Percentiles rank a stretch among this genome's conserved stretches.
These are phyloP conservation scores for Talaromyces sp. DNA, from an alignment of 2,329 filamentous ascomycete species.

Conservation along the genomic window DNA sequence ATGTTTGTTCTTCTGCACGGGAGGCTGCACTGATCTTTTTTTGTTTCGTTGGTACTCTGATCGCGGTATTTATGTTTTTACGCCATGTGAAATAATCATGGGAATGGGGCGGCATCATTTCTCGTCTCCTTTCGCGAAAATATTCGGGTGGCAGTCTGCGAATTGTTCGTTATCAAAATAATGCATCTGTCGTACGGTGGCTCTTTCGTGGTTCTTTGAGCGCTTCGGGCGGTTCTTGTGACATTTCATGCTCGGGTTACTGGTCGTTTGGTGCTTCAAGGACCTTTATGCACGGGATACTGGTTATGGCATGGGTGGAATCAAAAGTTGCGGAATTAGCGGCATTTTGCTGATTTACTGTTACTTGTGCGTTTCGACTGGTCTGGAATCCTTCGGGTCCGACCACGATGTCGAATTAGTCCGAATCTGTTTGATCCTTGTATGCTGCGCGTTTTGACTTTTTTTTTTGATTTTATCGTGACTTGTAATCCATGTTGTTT, in stretches of 20 bases:
- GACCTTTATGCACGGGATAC: constrained; percentile 20
- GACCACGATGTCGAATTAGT: constrained; percentile 3
- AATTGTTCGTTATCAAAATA: constrained; percentile 16
- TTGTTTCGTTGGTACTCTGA: constrained; percentile 1
- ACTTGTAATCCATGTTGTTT: constrained; percentile 18
- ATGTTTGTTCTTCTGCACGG: constrained; percentile 4
- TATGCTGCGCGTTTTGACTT: constrained; percentile 13
- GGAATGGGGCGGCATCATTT: constrained; percentile 14
- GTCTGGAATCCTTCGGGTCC: not conserved
- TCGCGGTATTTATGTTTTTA: not conserved
- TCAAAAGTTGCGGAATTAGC: constrained; percentile 22
- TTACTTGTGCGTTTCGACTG: constrained; percentile 17
- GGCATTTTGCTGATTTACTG: constrained; percentile 21
- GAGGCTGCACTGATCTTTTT: constrained; percentile 11
- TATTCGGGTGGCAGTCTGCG: constrained; percentile 20
- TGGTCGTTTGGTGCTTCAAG: constrained; percentile 20
- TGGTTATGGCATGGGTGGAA: constrained; percentile 22
- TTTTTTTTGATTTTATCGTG: constrained; percentile 18
- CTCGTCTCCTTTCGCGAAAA: constrained; percentile 13
- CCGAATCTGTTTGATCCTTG: constrained; percentile 1
- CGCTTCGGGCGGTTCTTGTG: constrained; percentile 22
- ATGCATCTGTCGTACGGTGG: constrained; percentile 22
- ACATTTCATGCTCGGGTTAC: constrained; percentile 19
- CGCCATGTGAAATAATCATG: constrained; percentile 1
- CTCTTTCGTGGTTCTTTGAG: constrained; percentile 22